Conservation (phyloP, 768 basidiomycete species). For the Phallus indusiatus region DNA sequence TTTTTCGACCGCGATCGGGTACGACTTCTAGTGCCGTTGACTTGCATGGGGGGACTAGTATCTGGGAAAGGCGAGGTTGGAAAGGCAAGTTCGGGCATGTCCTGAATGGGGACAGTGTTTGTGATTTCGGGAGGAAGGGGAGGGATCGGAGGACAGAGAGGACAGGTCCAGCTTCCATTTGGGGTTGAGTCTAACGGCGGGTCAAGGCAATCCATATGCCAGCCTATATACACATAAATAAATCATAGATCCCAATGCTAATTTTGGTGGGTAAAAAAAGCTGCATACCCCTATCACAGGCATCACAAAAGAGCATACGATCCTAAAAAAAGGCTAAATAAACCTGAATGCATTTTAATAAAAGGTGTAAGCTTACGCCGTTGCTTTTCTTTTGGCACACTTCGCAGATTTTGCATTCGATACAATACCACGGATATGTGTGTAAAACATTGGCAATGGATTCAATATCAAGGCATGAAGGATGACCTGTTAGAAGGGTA, state of each 20-base stretch:
- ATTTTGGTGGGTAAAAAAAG: slow-evolving; percentile 6
- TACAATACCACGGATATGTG: slow-evolving; percentile 78
- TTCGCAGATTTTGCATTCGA: slow-evolving; percentile 89
- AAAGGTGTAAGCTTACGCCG: slow-evolving; percentile 52
- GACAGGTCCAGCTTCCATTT: slow-evolving; percentile 72
- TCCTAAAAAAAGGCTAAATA: slow-evolving; percentile 37
- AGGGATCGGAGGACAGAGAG: slow-evolving; percentile 36
- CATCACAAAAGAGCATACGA: slow-evolving; percentile 84
- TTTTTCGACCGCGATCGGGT: slow-evolving; percentile 9
- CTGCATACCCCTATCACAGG: slow-evolving; percentile 75
- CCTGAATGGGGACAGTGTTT: neutral
- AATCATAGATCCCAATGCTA: neutral
- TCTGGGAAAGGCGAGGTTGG: slow-evolving; percentile 14
- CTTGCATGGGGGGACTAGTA: slow-evolving; percentile 13
- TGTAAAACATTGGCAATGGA: slow-evolving; percentile 50
- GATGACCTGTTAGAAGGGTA: slow-evolving; percentile 52
- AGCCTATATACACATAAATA: slow-evolving; percentile 36
- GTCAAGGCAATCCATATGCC: slow-evolving; percentile 73
- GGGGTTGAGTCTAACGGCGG: slow-evolving; percentile 68
- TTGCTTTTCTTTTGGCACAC: slow-evolving; percentile 77
- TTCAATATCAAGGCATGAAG: slow-evolving; percentile 66
- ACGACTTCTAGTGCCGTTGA: slow-evolving; percentile 1
- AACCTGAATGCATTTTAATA: slow-evolving; percentile 10
- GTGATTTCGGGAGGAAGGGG: neutral
- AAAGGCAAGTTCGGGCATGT: neutral